phyloP scores from a whole-genome alignment of 768 basidiomycete genomes.

The Imleria badia region DNA sequence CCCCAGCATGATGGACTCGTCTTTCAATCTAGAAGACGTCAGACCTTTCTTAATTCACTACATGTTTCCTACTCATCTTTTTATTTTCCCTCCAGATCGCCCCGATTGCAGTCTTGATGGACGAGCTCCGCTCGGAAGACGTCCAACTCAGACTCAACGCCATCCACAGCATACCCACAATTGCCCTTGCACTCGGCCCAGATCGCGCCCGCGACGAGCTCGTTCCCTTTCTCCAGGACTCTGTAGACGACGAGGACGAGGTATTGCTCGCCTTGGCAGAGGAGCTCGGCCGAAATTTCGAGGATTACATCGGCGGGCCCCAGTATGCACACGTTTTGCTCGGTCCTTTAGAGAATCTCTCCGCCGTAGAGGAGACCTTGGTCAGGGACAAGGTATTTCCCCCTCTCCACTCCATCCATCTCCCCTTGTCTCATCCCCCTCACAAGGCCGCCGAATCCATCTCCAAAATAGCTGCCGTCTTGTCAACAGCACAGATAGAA shows the following conservation, averaged over 20 bases:
- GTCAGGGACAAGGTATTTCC: conserved; percentile 89
- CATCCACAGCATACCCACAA: conserved; percentile 96
- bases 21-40: conserved; percentile 69
- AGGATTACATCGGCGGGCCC: conserved; percentile 91
- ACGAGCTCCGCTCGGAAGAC: conserved; percentile 97
- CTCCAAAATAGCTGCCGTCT: conserved; percentile 77
- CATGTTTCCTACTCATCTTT: conserved; percentile 9
- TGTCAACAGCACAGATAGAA: conserved; percentile 81
- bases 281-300: conserved; percentile 88
- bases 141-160: conserved; percentile 95
- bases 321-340: conserved; percentile 85
- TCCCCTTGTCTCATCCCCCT: conserved; percentile 8
- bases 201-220: conserved; percentile 95
- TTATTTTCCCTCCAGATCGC: conserved; percentile 59
- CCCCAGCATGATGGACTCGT: conserved; percentile 57
- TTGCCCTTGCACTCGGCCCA: conserved; percentile 93
- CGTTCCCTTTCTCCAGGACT: conserved; percentile 95
- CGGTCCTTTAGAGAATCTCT: conserved; percentile 91
- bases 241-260: conserved; percentile 99
- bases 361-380: conserved; percentile 95
- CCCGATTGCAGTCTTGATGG: conserved; percentile 95
- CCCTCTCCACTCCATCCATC: neutral
- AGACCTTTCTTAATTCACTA: conserved; percentile 21
- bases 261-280: conserved; percentile 94
- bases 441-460: conserved; percentile 92